Base-by-base conservation (phyloP, 306 rosid genomes). In the Sindora glabra region DNA sequence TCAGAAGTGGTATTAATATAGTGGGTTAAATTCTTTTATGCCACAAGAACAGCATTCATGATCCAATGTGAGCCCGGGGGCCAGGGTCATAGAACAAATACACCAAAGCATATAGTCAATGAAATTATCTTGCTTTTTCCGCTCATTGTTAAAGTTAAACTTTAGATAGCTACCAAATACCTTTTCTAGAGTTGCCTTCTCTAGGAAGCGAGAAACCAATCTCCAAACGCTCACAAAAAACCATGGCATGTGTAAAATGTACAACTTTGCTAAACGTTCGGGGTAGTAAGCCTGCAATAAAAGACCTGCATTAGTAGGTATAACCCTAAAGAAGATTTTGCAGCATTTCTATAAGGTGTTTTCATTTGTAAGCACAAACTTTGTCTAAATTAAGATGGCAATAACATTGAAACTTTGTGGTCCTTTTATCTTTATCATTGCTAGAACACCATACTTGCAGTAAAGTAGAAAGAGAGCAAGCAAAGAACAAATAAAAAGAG, bases 151-250 rank as follows among this genome's bases (percentile, higher is more conserved):
- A 57, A 33, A 10, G 54, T 55, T 40, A n/a, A 49, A 19, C 32
- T 8, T 19, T 37, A 47, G 32, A 58, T 48, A 29, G 65, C 40
- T 12, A 39, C 14, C 26, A 18, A 5, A 38, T 70, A 91, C 96
- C 98, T 91, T 91, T 63, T 81, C 86, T 17, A 70, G 68, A 14
- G 96, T 91, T 48, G 82, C 86, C 82, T 79, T 91, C 50, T 91
- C 95, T 4, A 91, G 82, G 71, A 91, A 91, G 48, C 85, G 77
- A 59, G 82, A 91, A 68, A 91, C 77, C 70, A 91, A 18, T 78
- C 76, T 88, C 98, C 98, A 91, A 64, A 91, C 90, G 30, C 95
- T 85, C 30, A 81, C 86, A 49, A 91, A 91, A 73, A 91, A 91
- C 65, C 89, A 56, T 9, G 96, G 96, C 98, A 91, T 91, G 75